Base-by-base conservation (phyloP, 2,329 filamentous ascomycete species). In the Venturia aucupariae region DNA sequence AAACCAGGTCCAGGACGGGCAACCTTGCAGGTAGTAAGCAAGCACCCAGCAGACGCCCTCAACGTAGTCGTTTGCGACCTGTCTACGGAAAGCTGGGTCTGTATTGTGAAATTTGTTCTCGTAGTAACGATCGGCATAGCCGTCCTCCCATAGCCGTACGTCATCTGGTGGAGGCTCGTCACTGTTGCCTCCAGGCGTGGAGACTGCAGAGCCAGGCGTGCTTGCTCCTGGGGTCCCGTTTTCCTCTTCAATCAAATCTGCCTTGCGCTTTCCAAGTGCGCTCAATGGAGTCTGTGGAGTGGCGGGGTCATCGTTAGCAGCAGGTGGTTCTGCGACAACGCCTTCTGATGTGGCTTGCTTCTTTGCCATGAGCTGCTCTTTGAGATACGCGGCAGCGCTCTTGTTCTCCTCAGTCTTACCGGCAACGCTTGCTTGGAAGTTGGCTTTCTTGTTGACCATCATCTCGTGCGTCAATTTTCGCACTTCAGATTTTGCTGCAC, bases 1-100 rank as follows among this genome's bases (percentile, higher is more conserved):
- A 75, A 94, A 99, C 94, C 94, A 99, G 62, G 93, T 95, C 94
- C 95, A 99, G 0, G 92, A 97, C 27, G 94, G 92, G 71, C 94
- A 99, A 32, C 94, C 94, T 76, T 99, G 94, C 75, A 97, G 96
- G 75, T 99, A 99, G 77, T 99, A 99, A 42, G 92, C 81, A 61
- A 99, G 80, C 46, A 99, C 94, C 94, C 95, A 99, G 27, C 89
- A 89, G 11, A 99, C 83, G 42, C 94, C 94, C 79, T 97, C 92
- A 15, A 93, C 92, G 74, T 99, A 99, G n/a, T 90, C 86, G 63
- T 86, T 85, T 42, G 89, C 94, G 65, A 99, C 95, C 72, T 91
- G 85, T 75, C 92, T 89, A 63, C 93, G 89, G 75, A 97, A 97
- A 62, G 86, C 89, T 60, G 89, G 81, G 74, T 99, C 90, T 63